Evolutionary conservation across 441 rosid species (phyloP).

Genomic region (Erodium texanum): DNA sequence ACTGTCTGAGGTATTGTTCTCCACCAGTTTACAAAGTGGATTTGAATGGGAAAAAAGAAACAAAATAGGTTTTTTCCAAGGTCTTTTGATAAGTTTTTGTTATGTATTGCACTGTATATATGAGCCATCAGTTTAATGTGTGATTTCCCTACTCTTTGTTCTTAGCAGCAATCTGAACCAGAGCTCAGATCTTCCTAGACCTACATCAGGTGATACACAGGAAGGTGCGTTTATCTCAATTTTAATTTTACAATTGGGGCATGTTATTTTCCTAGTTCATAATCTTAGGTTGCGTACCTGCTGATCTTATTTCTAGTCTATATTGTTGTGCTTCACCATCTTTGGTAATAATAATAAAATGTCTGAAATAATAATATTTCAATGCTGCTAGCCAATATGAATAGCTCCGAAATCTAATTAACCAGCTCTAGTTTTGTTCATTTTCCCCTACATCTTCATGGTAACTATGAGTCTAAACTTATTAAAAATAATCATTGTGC

Average conservation of each 20-base stretch:
- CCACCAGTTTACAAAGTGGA: slow-evolving; percentile 1
- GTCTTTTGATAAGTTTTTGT: background rate
- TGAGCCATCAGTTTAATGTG: background rate
- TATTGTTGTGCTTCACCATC: slow-evolving; percentile 1
- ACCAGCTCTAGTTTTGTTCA: background rate
- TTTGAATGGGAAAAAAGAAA: slow-evolving; percentile 3
- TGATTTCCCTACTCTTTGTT: slow-evolving; percentile 6
- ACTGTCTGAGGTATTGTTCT: slow-evolving; percentile 62
- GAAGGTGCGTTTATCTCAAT: slow-evolving; percentile 35
- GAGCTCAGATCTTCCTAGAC: slow-evolving; percentile 32
- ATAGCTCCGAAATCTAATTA: background rate
- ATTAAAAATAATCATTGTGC: background rate
- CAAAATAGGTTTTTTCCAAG: background rate
- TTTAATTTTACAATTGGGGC: slow-evolving; percentile 17
- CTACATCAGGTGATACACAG: slow-evolving; percentile 19
- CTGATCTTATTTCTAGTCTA: slow-evolving; percentile 2
- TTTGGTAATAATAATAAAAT: background rate
- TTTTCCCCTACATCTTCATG: background rate
- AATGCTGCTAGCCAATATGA: slow-evolving; percentile 6
- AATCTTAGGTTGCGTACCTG: slow-evolving; percentile 4
- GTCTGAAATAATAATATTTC: slow-evolving; percentile 1
- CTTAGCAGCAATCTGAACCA: slow-evolving; percentile 45
- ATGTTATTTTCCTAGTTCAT: slow-evolving; percentile 7
- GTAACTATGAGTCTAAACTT: background rate
- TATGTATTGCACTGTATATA: background rate